A percentile compares a stretch with the other conserved stretches of the same genome.
These are phyloP conservation scores for Gynochthodes officinalis DNA, from an alignment of 257 asterid species.

Conservation along the genomic window DNA sequence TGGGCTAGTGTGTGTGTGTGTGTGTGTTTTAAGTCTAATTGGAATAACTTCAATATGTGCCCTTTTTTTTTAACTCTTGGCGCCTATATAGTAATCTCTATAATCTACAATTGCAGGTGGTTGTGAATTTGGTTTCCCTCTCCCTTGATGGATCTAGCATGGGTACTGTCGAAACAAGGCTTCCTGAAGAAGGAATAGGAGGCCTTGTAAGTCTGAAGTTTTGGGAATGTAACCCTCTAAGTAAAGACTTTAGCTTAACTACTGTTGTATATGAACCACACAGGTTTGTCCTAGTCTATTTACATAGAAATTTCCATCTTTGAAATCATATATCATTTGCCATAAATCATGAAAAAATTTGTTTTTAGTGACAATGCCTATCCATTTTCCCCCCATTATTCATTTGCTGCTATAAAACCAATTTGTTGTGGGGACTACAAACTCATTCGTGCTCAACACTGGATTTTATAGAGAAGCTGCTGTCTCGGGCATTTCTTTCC, in stretches of 20 bases:
- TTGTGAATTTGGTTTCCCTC: constrained; percentile 75
- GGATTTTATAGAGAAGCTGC: constrained; percentile 54
- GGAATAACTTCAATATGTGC: not conserved
- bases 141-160: constrained; percentile 78
- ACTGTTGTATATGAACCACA: constrained; percentile 96
- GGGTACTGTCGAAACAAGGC: constrained; percentile 88
- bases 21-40: not conserved
- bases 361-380: not conserved
- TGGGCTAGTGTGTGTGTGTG: not conserved
- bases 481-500: constrained; percentile 73
- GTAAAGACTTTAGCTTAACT: constrained; percentile 65
- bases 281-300: constrained; percentile 49
- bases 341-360: not conserved
- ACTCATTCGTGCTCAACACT: constrained; percentile 19
- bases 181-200: constrained; percentile 94
- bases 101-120: constrained; percentile 45
- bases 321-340: not conserved
- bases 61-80: not conserved
- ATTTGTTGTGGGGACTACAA: not conserved
- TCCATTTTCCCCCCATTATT: not conserved
- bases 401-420: not conserved
- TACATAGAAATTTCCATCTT: not conserved
- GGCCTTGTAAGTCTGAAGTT: constrained; percentile 80
- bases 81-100: constrained; percentile 4
- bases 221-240: constrained; percentile 66